Evolutionary conservation across 345 rosid species (phyloP), one percentile per base, ranked within the genome.

Genomic region (Clausena lansium): DNA sequence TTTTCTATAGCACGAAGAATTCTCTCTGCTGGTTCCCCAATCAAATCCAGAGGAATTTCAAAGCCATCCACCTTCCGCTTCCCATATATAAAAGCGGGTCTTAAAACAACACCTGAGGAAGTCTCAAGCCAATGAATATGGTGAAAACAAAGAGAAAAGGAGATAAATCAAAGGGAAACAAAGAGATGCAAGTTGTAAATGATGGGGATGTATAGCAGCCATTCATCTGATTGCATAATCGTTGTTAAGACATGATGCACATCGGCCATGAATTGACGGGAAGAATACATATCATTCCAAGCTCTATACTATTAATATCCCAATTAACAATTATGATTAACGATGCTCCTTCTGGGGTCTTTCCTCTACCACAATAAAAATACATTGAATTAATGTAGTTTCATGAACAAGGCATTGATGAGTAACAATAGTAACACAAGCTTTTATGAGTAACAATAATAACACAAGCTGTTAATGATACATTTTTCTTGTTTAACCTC

Each of bases 61-160:
- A 90, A 33, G 20, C 94, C 96, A 36, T 89, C 91, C 38, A 92
- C 84, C 75, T 86, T 87, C 80, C 94, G 86, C 76, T 87, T 92
- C 72, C 97, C 97, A 25, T 93, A 92, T 70, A 95, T 93, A 80
- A 95, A 89, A 76, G 90, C 97, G 0, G 99, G 99, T 83, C 98
- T 88, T 62, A 92, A 76, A 60, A 93, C 98, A 59, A 92, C 95
- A 69, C 98, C 98, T 95, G 83, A 11, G 14, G 57, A 66, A 74
- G 72, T 70, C 62, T 76, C 77, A 76, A 81, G 63, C 38, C 36
- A 62, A 64, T 45, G 71, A n/a, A 28, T 57, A 36, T 9, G 6
- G 28, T 17, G 47, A 73, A 32, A 54, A 65, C 60, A 54, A 60
- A 30, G 27, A 14, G 50, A 27, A 3, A 33, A 22, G 28, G n/a